phyloP scores from a whole-genome alignment of 106 monocot genomes.

The Dioscorea zingiberensis region DNA sequence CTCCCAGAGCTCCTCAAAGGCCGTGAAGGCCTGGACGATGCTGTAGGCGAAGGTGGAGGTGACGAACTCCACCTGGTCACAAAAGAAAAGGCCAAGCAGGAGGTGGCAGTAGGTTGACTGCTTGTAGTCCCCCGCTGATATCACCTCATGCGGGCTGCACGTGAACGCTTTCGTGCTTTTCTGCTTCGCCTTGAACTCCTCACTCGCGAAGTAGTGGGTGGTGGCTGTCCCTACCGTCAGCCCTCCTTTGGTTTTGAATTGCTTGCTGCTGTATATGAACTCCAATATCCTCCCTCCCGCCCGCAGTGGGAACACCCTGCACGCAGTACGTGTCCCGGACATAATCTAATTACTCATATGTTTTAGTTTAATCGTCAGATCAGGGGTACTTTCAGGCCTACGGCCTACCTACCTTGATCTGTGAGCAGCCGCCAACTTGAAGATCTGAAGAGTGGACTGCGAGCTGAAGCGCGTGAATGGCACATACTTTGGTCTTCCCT shows the following conservation, averaged over 20 bases:
- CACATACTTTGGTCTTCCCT: slow-evolving; percentile 42
- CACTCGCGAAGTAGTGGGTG: slow-evolving; percentile 45
- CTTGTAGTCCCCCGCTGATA: slow-evolving; percentile 37
- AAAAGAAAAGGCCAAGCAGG: slow-evolving; percentile 39
- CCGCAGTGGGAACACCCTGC: slow-evolving; percentile 42
- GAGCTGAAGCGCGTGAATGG: slow-evolving; percentile 50
- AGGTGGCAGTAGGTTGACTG: slow-evolving; percentile 67
- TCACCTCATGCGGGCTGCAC: slow-evolving; percentile 52
- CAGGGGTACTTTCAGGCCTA: too few species aligned
- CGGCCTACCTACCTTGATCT: slow-evolving; percentile 35
- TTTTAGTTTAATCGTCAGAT: too few species aligned
- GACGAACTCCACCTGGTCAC: slow-evolving; percentile 38
- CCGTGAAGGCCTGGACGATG: slow-evolving; percentile 41
- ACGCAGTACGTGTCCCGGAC: too few species aligned
- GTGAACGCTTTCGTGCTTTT: slow-evolving; percentile 25
- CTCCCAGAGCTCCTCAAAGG: slow-evolving; percentile 37
- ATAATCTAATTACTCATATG: too few species aligned
- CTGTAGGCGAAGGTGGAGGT: slow-evolving; percentile 63
- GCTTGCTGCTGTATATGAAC: slow-evolving; percentile 66
- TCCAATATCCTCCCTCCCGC: slow-evolving; percentile 38
- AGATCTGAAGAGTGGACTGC: slow-evolving; percentile 44
- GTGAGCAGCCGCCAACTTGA: slow-evolving; percentile 41
- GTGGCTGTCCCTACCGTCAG: slow-evolving; percentile 35
- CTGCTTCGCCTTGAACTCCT: slow-evolving; percentile 48
- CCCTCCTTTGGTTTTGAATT: slow-evolving; percentile 35